A percentile compares a stretch with the other conserved stretches of the same genome.
phyloP scores from a whole-genome alignment of 1,284 basidiomycete genomes.

The Moniliophthora roreri region DNA sequence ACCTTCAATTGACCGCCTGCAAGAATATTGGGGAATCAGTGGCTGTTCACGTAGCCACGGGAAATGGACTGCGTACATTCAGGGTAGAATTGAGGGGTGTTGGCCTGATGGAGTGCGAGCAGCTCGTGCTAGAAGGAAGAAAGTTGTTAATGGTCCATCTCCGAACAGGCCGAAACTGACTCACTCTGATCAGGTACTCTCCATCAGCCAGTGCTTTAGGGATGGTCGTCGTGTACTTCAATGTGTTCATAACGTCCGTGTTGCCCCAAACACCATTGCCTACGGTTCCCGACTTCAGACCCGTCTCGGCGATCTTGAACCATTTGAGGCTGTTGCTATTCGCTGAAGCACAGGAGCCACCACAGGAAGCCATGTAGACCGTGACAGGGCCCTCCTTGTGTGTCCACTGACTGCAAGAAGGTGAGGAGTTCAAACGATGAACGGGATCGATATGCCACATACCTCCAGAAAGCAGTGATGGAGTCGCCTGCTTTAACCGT shows the following conservation, averaged over 20 bases:
- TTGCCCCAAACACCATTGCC: too few species aligned
- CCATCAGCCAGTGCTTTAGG: conserved; percentile 31
- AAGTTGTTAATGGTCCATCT: background rate
- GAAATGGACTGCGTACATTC: conserved; percentile 22
- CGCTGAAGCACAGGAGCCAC: conserved; percentile 27
- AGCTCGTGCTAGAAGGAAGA: conserved; percentile 31
- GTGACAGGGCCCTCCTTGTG: conserved; percentile 35
- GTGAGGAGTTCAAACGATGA: too few species aligned
- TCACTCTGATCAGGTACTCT: conserved; percentile 36
- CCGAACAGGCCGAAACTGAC: background rate
- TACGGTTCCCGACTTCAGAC: conserved; percentile 33
- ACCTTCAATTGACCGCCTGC: conserved; percentile 30
- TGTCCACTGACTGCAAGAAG: conserved; percentile 29
- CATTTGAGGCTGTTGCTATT: conserved; percentile 31
- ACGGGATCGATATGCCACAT: too few species aligned
- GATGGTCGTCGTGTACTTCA: conserved; percentile 33
- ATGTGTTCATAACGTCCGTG: conserved; percentile 25
- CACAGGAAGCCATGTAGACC: conserved; percentile 37
- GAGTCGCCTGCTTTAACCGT: conserved; percentile 27
- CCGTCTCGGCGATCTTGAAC: conserved; percentile 40
- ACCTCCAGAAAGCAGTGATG: background rate
- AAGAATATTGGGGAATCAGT: background rate
- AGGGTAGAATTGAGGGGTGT: conserved; percentile 36
- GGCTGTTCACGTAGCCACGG: conserved; percentile 1
- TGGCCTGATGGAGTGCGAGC: conserved; percentile 36